Evolutionary conservation across 2,329 filamentous ascomycete species (phyloP).

Genomic region (Exophiala alcalophila): DNA sequence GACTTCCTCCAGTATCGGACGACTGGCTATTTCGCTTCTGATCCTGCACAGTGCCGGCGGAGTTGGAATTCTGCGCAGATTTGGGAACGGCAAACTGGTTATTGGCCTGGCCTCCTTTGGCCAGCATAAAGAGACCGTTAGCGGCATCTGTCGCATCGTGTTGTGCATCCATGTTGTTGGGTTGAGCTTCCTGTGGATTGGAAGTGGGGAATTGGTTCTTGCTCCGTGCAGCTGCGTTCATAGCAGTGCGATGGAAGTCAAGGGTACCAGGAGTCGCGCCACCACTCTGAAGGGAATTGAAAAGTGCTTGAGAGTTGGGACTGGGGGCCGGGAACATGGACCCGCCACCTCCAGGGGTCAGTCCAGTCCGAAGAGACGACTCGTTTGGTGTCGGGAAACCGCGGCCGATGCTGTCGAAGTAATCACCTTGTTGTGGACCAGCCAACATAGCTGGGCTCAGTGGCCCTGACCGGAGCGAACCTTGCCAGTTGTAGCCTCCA

Average conservation of each 20-base stretch:
- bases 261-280: conserved; percentile 84
- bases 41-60: conserved; percentile 33
- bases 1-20: conserved; percentile 55
- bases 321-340: conserved; percentile 96
- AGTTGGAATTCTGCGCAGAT: conserved; percentile 41
- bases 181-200: conserved; percentile 41
- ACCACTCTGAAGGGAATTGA: conserved; percentile 73
- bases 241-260: conserved; percentile 90
- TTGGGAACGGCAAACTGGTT: conserved; percentile 52
- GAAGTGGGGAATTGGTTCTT: conserved; percentile 48
- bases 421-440: conserved; percentile 72
- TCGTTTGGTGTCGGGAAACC: conserved; percentile 96
- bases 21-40: conserved; percentile 45
- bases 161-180: conserved; percentile 58
- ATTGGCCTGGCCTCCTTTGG: conserved; percentile 59
- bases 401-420: conserved; percentile 79
- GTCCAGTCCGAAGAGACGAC: conserved; percentile 82
- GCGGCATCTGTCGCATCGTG: conserved; percentile 92
- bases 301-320: conserved; percentile 79
- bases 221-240: conserved; percentile 73
- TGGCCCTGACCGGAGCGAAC: conserved; percentile 81
- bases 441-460: conserved; percentile 96
- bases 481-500: conserved; percentile 69
- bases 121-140: conserved; percentile 88
- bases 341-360: conserved; percentile 91